phyloP scores from a whole-genome alignment of 805 yeast species.

The Metschnikowia peoriensis region DNA sequence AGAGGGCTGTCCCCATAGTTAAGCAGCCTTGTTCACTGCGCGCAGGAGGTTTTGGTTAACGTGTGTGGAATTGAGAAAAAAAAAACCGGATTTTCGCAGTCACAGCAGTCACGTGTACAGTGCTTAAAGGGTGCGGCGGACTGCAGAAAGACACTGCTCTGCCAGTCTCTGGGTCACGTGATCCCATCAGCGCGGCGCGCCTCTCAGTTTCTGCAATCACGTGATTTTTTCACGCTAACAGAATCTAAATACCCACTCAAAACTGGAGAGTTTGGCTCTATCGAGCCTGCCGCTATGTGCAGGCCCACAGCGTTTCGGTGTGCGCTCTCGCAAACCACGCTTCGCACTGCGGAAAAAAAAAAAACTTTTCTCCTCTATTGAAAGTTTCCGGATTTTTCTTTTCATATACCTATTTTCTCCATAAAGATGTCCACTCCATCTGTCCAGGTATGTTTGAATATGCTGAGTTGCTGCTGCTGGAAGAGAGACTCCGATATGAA shows the following conservation, averaged over 20 bases:
- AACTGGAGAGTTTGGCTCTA: too few species aligned
- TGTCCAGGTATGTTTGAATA: conserved; percentile 71
- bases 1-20: background rate
- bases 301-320: background rate
- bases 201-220: too few species aligned
- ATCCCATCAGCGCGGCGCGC: too few species aligned
- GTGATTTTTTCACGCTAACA: too few species aligned
- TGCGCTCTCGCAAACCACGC: background rate
- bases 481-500: too few species aligned
- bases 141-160: too few species aligned
- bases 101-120: too few species aligned
- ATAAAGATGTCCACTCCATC: conserved; percentile 73
- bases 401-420: conserved; percentile 41
- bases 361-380: conserved; percentile 17
- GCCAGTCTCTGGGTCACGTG: too few species aligned
- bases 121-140: too few species aligned
- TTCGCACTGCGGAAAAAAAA: conserved; percentile 2
- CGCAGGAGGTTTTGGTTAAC: too few species aligned
- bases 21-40: too few species aligned
- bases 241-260: too few species aligned
- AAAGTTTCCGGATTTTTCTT: conserved; percentile 22
- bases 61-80: background rate
- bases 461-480: background rate
- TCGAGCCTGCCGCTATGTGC: background rate
- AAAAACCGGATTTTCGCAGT: background rate